Evolutionary conservation across 1,284 basidiomycete genomes (phyloP), one percentile per base, ranked within the genome.

Genomic region (Mrakiaceae sp.): DNA sequence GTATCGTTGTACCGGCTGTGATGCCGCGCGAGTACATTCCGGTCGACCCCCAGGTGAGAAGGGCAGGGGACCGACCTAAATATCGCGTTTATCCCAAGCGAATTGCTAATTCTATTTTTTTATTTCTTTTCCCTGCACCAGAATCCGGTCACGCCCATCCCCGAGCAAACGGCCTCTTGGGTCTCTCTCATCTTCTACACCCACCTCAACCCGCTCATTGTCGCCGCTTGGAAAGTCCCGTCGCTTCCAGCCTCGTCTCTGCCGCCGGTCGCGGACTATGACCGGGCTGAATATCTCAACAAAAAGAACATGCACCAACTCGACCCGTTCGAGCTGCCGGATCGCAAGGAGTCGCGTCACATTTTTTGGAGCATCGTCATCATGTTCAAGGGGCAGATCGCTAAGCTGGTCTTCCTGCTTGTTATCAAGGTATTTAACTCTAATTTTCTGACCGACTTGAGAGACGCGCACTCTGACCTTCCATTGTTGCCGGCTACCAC

Each of bases 81-180:
- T 27, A 27, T 27, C 27, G 27, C 27, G 27, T 27, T 27, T 27
- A 27, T 27, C 27, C 1, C 27, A 27, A 27, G 27, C 27, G 27
- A 27, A 27, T 27, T 27, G 27, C 27, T 27, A 27, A 27, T 43
- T 0, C 27, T 27, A 27, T 1, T 43, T 0, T 8, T 42, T 2
- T 12, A 10, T 56, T 12, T 10, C 6, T 43, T 9, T 39, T 42
- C 8, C 14, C 42, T 46, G 3, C 14, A 27, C 10, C 43, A 44
- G 56, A 58, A 81, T 64, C 77, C 74, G 0, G 55, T 66, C 5
- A 69, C 72, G 57, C 74, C 72, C n/a, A 72, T 73, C 2, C 70
- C 75, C 4, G 85, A 87, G 70, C 86, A 87, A 71, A 85, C 83
- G 0, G 81, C 84, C 0, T 82, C 84, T 0, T 75, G 82, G 58